These are phyloP conservation scores for Xylaria digitata DNA, from an alignment of 2,329 filamentous ascomycete species.

Conservation along the genomic window DNA sequence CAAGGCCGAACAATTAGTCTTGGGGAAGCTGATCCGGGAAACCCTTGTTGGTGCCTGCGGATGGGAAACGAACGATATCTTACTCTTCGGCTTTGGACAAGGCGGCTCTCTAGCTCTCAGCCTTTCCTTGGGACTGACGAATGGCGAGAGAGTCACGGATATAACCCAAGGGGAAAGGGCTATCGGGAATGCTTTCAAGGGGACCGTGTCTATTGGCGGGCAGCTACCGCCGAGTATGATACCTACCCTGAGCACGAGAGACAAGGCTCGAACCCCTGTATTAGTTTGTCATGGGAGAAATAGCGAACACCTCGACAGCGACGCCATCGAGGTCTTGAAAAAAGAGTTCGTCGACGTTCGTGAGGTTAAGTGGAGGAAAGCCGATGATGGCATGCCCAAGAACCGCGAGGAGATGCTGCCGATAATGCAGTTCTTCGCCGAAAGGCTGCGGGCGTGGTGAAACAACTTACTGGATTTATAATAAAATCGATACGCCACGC, in stretches of 20 bases:
- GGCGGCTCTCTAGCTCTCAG: conserved; percentile 72
- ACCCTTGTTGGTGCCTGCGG: conserved; percentile 67
- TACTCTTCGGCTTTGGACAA: conserved; percentile 75
- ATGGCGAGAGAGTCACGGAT: conserved; percentile 52
- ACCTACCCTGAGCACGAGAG: conserved; percentile 56
- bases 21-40: conserved; percentile 62
- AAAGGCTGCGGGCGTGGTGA: conserved; percentile 62
- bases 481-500: background rate
- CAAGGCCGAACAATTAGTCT: conserved; percentile 59
- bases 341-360: conserved; percentile 74
- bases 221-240: conserved; percentile 65
- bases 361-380: conserved; percentile 75
- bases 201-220: conserved; percentile 73
- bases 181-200: conserved; percentile 56
- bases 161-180: conserved; percentile 36
- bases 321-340: conserved; percentile 72
- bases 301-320: conserved; percentile 63
- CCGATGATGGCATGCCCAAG: conserved; percentile 83
- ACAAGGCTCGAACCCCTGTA: conserved; percentile 72
- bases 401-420: conserved; percentile 88
- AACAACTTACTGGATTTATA: conserved; percentile 3
- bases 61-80: conserved; percentile 68
- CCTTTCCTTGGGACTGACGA: conserved; percentile 60
- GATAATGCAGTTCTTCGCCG: conserved; percentile 85
- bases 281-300: conserved; percentile 68